Percentiles rank a stretch among this genome's conserved stretches.
Evolutionary conservation across 2,329 filamentous ascomycete genomes (phyloP).

Genomic region (Stagonosporopsis tanaceti): DNA sequence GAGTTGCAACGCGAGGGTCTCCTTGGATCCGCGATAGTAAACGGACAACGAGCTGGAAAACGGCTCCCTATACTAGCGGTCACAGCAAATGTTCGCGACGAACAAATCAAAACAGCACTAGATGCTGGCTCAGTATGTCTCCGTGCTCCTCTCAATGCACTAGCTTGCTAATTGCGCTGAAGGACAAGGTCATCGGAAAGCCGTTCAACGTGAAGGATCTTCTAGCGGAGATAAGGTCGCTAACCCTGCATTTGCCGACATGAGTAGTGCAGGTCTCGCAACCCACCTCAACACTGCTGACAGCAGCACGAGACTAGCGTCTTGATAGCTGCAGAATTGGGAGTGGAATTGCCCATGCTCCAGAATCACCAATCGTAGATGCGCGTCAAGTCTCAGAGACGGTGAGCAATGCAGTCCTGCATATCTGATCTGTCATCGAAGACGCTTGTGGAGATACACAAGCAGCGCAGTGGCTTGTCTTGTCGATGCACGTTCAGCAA

Average conservation of each 20-base stretch:
- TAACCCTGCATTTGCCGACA: not conserved
- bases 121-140: slow-evolving; percentile 2
- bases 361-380: no score
- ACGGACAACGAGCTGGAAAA: slow-evolving; percentile 19
- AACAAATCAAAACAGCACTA: slow-evolving; percentile 2
- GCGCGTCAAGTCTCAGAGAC: no score
- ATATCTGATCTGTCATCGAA: no score
- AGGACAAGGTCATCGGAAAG: slow-evolving; percentile 45
- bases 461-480: no score
- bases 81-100: slow-evolving; percentile 35
- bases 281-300: no score
- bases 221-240: slow-evolving; percentile 34
- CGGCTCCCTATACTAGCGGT: slow-evolving; percentile 36
- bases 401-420: no score
- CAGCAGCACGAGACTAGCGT: no score
- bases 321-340: no score
- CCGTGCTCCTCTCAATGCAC: fast-evolving
- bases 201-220: slow-evolving; percentile 46
- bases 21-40: slow-evolving; percentile 28
- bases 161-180: not conserved
- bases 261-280: not conserved
- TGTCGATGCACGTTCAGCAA: no score
- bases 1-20: not conserved
- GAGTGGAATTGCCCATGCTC: no score
- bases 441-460: no score